Evolutionary conservation across 1,284 basidiomycete genomes (phyloP).

Genomic region (Sphaerobolus stellatus): DNA sequence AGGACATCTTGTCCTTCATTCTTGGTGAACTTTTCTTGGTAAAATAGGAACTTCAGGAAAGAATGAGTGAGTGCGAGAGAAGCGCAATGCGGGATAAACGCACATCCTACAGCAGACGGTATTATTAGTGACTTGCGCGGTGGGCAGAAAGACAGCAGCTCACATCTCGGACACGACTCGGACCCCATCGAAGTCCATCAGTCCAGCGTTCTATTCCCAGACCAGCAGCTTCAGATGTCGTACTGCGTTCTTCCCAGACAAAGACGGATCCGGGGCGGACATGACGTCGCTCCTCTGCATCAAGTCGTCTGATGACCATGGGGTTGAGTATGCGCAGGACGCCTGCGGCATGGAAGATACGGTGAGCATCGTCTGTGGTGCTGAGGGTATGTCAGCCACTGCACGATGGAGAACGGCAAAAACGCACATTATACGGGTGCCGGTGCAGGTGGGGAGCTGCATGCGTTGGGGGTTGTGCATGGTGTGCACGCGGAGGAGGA

Average conservation of each 20-base stretch:
- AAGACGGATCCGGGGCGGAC: constrained; percentile 74
- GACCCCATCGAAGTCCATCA: constrained; percentile 81
- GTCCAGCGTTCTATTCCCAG: constrained; percentile 76
- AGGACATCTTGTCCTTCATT: constrained; percentile 58
- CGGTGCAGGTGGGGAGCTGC: constrained; percentile 71
- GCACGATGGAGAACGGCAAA: not conserved
- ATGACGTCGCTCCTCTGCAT: constrained; percentile 67
- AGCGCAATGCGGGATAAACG: constrained; percentile 22
- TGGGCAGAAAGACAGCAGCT: constrained; percentile 16
- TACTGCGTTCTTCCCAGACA: constrained; percentile 81
- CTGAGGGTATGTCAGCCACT: constrained; percentile 2
- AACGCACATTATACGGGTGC: constrained; percentile 61
- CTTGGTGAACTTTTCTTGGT: constrained; percentile 67
- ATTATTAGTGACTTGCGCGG: no score
- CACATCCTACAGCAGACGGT: constrained; percentile 13
- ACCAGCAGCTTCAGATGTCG: constrained; percentile 58
- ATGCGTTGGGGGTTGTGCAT: constrained; percentile 29
- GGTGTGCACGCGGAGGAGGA: no score
- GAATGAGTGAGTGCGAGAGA: constrained; percentile 31
- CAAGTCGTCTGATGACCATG: constrained; percentile 73
- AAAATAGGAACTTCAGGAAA: constrained; percentile 73
- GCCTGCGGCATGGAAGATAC: constrained; percentile 74
- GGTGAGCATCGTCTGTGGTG: constrained; percentile 60
- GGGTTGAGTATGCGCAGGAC: constrained; percentile 44
- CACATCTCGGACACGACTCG: constrained; percentile 74